A percentile compares a stretch with the other conserved stretches of the same genome.
Evolutionary conservation across 495 filamentous ascomycete genomes (phyloP).

Genomic region (Bathelium albidoporum): DNA sequence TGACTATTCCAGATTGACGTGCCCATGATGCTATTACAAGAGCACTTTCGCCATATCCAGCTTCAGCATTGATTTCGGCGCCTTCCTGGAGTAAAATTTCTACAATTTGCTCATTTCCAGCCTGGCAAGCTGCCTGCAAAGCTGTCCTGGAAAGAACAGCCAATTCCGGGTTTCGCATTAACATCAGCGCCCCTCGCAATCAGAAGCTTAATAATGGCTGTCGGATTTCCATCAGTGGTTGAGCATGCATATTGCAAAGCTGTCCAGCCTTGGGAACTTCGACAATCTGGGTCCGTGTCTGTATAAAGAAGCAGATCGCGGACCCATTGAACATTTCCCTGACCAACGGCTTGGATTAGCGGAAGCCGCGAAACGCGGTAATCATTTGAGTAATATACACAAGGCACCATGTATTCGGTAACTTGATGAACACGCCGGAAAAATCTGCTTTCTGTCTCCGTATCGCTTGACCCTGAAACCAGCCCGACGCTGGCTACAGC

Average conservation of each 20-base stretch:
- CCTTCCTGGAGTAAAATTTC: neutral
- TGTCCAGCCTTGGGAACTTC: neutral
- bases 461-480: neutral
- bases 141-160: neutral
- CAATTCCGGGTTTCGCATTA: neutral
- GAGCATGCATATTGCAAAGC: neutral
- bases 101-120: neutral
- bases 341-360: neutral
- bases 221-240: neutral
- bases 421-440: constrained; percentile 2
- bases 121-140: neutral
- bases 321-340: neutral
- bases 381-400: neutral
- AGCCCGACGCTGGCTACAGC: neutral
- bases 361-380: neutral
- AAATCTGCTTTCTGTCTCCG: neutral
- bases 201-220: neutral
- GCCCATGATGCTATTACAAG: neutral
- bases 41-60: neutral
- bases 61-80: constrained; percentile 1
- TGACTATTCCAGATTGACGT: neutral
- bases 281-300: neutral
- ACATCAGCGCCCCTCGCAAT: neutral
- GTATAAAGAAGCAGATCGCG: neutral
- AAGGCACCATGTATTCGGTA: neutral